phyloP scores from a whole-genome alignment of 1,139 yeast species.

The Pichia sp. region DNA sequence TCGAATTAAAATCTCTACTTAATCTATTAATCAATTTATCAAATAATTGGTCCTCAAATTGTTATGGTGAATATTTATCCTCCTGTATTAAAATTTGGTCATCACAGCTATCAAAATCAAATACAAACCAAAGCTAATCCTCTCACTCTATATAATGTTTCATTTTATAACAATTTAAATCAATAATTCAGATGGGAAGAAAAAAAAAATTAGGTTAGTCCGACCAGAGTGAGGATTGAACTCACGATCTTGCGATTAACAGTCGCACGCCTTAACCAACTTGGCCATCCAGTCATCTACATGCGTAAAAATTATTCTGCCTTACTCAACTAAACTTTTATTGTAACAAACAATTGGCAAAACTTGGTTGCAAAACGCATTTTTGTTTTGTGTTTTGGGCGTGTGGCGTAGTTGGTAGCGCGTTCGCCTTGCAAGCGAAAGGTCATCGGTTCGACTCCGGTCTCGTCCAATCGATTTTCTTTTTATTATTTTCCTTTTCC shows the following conservation, averaged over 20 bases:
- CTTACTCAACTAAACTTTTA: not conserved
- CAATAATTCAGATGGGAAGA: no score
- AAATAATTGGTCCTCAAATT: conserved; percentile 21
- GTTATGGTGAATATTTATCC: conserved; percentile 19
- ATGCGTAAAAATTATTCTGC: not conserved
- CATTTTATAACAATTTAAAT: no score
- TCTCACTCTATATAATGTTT: not conserved
- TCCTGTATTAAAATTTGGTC: conserved; percentile 25
- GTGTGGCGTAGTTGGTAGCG: conserved; percentile 66
- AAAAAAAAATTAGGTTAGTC: not conserved
- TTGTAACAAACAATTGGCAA: no score
- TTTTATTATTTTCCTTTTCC: not conserved
- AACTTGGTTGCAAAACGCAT: not conserved
- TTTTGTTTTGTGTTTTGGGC: not conserved
- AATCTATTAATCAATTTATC: conserved; percentile 13
- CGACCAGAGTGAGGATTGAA: conserved; percentile 19
- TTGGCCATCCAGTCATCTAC: conserved; percentile 16
- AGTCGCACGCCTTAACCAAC: conserved; percentile 19
- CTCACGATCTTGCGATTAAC: conserved; percentile 19
- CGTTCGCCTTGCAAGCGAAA: conserved; percentile 61
- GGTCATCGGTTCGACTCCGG: conserved; percentile 60
- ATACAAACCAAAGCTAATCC: not conserved
- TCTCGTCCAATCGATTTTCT: conserved; percentile 3
- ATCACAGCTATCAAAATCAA: no score
- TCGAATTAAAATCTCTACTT: conserved; percentile 18